Evolutionary conservation across 306 rosid species (phyloP), one percentile per base, ranked within the genome.

Genomic region (Rosa persica): DNA sequence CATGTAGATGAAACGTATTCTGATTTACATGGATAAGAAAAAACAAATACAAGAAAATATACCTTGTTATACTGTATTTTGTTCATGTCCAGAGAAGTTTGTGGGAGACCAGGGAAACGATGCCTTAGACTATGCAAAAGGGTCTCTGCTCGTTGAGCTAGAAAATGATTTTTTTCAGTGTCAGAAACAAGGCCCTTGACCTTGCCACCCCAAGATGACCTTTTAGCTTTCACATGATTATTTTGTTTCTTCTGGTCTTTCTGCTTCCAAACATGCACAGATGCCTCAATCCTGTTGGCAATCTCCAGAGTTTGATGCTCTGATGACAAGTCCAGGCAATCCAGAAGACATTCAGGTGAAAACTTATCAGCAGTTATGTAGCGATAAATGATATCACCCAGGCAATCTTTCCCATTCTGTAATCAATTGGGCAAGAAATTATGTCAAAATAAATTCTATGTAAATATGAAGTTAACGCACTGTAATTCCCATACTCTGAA

Each of bases 31-130:
- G 57, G 68, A 66, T 20, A 69, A 55, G 42, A 36, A 64, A n/a
- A n/a, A 76, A 44, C 65, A 58, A 49, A 4, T 44, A 38, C 64
- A 70, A 16, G 40, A 23, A 22, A n/a, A 51, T 2, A 55, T 78
- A 92, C 98, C 92, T 88, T 94, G 64, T 92, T 94, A 69, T 88
- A 92, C 79, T 92, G 98, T 80, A 94, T 94, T 85, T 92, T 94
- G 73, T 91, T 86, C 97, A 94, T 94, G 83, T 94, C 98, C 58
- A 94, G 76, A 23, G 94, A 90, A 79, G 93, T 94, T 73, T 94
- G 98, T 49, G 98, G 96, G 72, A 94, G 97, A 62, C 94, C 94
- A 4, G 98, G 96, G 83, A 90, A 92, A 67, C 94, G 89, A 70
- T 79, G 86, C 81, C 89, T 88, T 81, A 94, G 87, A 85, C 90